Evolutionary conservation across 169 alveolate species (phyloP).

Genomic region (Blepharisma undulans): DNA sequence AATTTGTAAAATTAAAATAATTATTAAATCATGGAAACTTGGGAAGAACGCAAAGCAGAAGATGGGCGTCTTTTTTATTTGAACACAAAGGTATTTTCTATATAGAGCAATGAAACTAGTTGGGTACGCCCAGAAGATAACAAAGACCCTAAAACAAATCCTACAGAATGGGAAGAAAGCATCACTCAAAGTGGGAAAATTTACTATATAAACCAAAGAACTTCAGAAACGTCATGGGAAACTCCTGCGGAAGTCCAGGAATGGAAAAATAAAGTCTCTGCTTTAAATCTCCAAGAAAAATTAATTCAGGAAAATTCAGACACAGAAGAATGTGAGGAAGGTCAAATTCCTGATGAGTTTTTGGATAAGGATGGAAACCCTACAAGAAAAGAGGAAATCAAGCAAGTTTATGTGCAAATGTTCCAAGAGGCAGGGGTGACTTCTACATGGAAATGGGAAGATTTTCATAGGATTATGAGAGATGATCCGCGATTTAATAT

Average conservation of each 20-base stretch:
- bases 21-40: constrained; percentile 1
- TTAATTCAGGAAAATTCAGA: background rate
- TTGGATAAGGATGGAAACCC: constrained; percentile 1
- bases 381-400: constrained; percentile 2
- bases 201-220: constrained; percentile 21
- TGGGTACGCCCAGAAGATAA: constrained; percentile 18
- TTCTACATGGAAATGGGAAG: constrained; percentile 44
- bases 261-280: constrained; percentile 37
- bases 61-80: constrained; percentile 30
- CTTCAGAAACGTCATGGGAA: constrained; percentile 37
- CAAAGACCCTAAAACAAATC: background rate
- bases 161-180: constrained; percentile 33
- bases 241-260: constrained; percentile 30
- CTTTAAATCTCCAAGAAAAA: constrained; percentile 12
- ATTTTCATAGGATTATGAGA: constrained; percentile 28
- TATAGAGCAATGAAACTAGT: background rate
- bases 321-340: constrained; percentile 37
- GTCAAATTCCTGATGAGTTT: constrained; percentile 37
- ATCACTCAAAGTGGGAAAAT: constrained; percentile 4
- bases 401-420: constrained; percentile 8
- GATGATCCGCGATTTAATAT: constrained; percentile 41
- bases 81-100: constrained; percentile 15
- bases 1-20: background rate
- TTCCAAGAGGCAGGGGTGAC: constrained; percentile 34
- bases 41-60: constrained; percentile 39